phyloP scores from a whole-genome alignment of 2,329 filamentous ascomycete genomes.

The Scedosporium aurantiacum region DNA sequence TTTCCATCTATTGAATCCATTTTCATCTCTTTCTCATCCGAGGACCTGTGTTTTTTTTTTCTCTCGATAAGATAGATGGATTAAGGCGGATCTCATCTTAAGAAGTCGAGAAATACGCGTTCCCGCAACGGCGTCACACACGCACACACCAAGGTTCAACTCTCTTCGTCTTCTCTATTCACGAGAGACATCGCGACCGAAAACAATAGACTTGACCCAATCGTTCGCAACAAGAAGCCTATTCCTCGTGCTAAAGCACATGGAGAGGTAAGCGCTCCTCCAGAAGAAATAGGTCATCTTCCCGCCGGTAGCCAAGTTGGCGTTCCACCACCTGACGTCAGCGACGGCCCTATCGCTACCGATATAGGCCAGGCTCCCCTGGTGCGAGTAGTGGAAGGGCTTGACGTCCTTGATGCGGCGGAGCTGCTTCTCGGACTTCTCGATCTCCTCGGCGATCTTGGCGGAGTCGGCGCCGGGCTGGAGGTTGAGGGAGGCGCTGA shows the following conservation, averaged over 20 bases:
- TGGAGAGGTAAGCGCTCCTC: conserved; percentile 94
- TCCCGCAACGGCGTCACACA: neutral
- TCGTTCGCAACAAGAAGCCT: conserved; percentile 85
- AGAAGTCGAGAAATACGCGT: too few relatives aligned
- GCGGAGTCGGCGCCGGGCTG: conserved; percentile 51
- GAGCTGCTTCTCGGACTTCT: conserved; percentile 74
- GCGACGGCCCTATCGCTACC: conserved; percentile 96
- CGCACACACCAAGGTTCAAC: neutral
- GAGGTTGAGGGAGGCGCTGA: conserved; percentile 53
- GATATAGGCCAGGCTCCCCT: conserved; percentile 94
- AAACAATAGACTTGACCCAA: conserved; percentile 94
- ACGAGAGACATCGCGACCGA: conserved; percentile 86
- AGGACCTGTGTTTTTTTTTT: too few relatives aligned
- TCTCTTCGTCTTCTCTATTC: conserved; percentile 41
- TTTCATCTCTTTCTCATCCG: neutral
- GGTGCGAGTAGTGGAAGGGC: conserved; percentile 97
- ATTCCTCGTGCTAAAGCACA: conserved; percentile 99
- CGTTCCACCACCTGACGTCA: conserved; percentile 94
- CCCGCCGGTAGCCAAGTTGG: conserved; percentile 88
- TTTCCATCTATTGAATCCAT: neutral
- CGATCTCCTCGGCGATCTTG: conserved; percentile 62
- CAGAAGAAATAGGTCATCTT: conserved; percentile 96
- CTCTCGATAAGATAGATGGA: too few relatives aligned
- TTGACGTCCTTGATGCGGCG: conserved; percentile 87
- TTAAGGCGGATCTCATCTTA: too few relatives aligned